Evolutionary conservation across 345 rosid genomes (phyloP), one percentile per base, ranked within the genome.

Genomic region (Schrenkiella parvula): DNA sequence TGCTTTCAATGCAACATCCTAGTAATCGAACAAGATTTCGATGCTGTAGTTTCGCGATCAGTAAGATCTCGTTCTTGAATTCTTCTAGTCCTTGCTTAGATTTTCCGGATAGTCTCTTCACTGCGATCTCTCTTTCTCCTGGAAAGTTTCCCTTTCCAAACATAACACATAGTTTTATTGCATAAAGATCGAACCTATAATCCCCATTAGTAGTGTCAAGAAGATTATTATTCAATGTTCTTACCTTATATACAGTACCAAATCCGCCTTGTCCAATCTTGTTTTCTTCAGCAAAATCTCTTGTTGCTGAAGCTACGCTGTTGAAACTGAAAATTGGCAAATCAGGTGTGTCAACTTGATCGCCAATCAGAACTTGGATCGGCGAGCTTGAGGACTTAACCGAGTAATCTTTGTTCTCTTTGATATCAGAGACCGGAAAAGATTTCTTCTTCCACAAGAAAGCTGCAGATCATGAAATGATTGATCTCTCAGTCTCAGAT

Each of bases 231-330:
- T 65, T 55, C 17, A 15, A n/a, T 48, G 0, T 4, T 78, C 62
- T n/a, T n/a, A 89, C 97, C 96, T 83, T 85, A 83, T 88, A 87
- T 9, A 92, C 95, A 56, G 85, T 83, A 62, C 98, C 96, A 19
- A 92, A 92, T 66, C 96, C 98, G 1, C 98, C 98, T 8, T 79
- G 83, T 23, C 98, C 98, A 38, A 92, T 88, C 66, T 73, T 89
- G 83, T 86, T 89, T 65, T 74, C 82, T 63, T 83, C 85, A 4
- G 89, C 71, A 51, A 92, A 92, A 70, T 81, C 81, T 47, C 80
- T 66, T 0, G 95, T 89, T 9, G 98, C 96, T 5, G 54, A 64
- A 43, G 77, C 91, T 59, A 89, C 25, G 9, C 52, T 10, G 28
- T 39, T 68, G 64, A 88, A 84, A 64, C 57, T 83, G 74, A 80